Evolutionary conservation across 805 yeast species (phyloP).

Genomic region (Kuraishia molischiana): DNA sequence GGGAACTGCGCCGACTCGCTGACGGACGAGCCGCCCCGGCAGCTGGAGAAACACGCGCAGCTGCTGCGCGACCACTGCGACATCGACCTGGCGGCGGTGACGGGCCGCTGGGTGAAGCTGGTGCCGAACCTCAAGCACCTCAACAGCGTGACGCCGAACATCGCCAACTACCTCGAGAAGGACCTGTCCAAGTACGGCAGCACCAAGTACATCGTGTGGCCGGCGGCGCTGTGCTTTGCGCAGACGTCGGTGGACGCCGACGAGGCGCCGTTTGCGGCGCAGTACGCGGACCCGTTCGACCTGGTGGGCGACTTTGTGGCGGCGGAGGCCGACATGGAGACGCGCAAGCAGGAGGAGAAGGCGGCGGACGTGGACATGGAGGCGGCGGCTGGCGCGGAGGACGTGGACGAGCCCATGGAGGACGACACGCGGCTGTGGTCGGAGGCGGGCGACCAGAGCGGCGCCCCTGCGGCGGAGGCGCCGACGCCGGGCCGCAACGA

Average conservation of each 20-base stretch:
- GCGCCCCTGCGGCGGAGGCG: not conserved
- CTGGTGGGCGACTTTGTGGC: slow-evolving; percentile 13
- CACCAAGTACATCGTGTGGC: slow-evolving; percentile 61
- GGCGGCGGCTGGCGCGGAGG: not conserved
- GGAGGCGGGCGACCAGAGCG: not conserved
- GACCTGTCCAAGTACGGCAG: slow-evolving; percentile 32
- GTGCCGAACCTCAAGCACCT: slow-evolving; percentile 61
- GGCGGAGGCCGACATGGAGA: not conserved
- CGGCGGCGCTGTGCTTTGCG: slow-evolving; percentile 51
- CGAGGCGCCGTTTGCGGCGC: not conserved
- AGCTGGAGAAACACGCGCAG: slow-evolving; percentile 23
- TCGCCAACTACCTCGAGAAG: slow-evolving; percentile 40
- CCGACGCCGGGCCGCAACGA: slow-evolving; percentile 5
- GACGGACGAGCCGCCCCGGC: slow-evolving; percentile 29
- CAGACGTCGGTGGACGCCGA: slow-evolving; percentile 22
- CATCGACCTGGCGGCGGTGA: slow-evolving; percentile 8
- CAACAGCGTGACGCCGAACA: slow-evolving; percentile 56
- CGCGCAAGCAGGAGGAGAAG: not conserved
- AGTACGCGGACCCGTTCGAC: not conserved
- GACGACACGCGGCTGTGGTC: not conserved
- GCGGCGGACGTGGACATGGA: slow-evolving; percentile 2
- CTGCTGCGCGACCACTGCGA: slow-evolving; percentile 26
- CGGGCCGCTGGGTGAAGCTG: slow-evolving; percentile 50
- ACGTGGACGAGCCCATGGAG: slow-evolving; percentile 1
- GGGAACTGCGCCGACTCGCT: slow-evolving; percentile 23